Percentiles rank a stretch among this genome's conserved stretches.
These are phyloP conservation scores for Brassica juncea DNA, from an alignment of 345 rosid genomes.

Conservation along the genomic window DNA sequence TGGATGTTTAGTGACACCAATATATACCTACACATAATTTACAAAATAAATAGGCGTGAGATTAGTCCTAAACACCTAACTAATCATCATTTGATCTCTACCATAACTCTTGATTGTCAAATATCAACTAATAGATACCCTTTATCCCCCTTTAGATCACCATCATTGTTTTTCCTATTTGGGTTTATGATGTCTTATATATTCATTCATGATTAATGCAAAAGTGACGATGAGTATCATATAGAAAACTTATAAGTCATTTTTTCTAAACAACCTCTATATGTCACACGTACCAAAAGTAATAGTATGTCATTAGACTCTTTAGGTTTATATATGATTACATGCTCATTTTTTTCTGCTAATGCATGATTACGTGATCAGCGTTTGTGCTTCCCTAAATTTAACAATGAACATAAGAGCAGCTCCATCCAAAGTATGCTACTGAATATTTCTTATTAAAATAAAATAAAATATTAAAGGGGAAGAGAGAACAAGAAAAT, in stretches of 20 bases:
- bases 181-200: background rate
- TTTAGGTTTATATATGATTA: constrained; percentile 11
- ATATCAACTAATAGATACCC: constrained; percentile 28
- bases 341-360: background rate
- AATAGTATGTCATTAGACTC: background rate
- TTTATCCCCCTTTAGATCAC: constrained; percentile 26
- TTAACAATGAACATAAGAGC: background rate
- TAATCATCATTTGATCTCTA: constrained; percentile 22
- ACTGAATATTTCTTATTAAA: too few relatives aligned
- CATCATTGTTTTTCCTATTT: constrained; percentile 17
- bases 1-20: constrained; percentile 12
- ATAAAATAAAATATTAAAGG: too few relatives aligned
- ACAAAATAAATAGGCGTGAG: constrained; percentile 11
- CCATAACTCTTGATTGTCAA: background rate
- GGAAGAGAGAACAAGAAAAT: too few relatives aligned
- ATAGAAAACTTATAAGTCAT: background rate
- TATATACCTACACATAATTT: background rate
- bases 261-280: background rate
- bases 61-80: constrained; percentile 33
- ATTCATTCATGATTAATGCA: constrained; percentile 6
- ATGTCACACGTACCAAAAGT: constrained; percentile 7
- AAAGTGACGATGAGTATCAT: background rate
- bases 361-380: constrained; percentile 6
- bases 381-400: background rate
- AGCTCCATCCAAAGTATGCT: too few relatives aligned